Conservation (phyloP, 2,329 filamentous ascomycete species). For the Cladorrhinum sp. region DNA sequence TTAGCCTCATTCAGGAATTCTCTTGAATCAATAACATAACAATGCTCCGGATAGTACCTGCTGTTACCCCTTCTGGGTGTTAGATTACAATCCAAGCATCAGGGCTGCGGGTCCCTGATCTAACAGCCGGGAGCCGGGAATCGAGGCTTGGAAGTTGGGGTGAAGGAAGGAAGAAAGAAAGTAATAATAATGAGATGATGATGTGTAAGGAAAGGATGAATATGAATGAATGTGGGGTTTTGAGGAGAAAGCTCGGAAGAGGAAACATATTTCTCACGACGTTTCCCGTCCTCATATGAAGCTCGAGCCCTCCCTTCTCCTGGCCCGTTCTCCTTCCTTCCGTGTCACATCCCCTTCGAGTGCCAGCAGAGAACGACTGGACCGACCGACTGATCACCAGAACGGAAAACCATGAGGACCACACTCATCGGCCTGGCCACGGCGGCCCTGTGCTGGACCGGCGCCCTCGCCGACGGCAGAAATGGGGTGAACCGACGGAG, state of each 20-base stretch:
- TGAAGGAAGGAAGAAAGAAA: background rate
- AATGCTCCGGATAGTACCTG: conserved; percentile 26
- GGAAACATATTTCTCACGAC: no score
- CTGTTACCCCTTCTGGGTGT: conserved; percentile 11
- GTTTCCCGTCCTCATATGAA: no score
- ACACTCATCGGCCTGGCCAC: conserved; percentile 20
- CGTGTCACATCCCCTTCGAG: conserved; percentile 9
- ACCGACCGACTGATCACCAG: conserved; percentile 4
- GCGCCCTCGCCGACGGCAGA: conserved; percentile 3
- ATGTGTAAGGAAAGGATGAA: no score
- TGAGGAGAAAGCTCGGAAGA: background rate
- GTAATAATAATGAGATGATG: no score
- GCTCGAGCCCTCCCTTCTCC: background rate
- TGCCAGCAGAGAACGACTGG: background rate
- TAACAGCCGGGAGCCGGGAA: conserved; percentile 21
- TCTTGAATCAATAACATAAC: conserved; percentile 10
- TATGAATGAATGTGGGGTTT: conserved; percentile 1
- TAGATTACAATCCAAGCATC: conserved; percentile 17
- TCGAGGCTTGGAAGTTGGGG: background rate
- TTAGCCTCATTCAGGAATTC: conserved; percentile 26
- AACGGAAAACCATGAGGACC: conserved; percentile 17
- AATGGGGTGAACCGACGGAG: background rate
- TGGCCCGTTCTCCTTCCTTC: background rate
- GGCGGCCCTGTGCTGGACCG: conserved; percentile 22
- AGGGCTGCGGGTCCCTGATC: conserved; percentile 16